These are phyloP conservation scores for Limtongozyma cylindracea DNA, from an alignment of 805 yeast genomes.

Conservation along the genomic window DNA sequence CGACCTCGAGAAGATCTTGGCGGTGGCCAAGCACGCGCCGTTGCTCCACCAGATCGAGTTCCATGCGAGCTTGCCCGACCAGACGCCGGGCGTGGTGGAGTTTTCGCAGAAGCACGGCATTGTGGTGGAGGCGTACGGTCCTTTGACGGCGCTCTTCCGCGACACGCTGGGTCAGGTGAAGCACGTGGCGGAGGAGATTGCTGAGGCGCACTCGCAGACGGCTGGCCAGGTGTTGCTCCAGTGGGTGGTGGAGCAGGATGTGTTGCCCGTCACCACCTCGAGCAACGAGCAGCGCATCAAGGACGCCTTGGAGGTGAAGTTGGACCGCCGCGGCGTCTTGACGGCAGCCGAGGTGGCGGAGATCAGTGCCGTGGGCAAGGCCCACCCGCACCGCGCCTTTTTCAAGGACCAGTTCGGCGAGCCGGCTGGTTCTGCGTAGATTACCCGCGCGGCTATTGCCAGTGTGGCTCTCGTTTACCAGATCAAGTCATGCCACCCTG, in stretches of 20 bases:
- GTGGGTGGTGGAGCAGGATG: conserved; percentile 43
- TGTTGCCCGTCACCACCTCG: conserved; percentile 56
- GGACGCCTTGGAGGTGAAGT: conserved; percentile 17
- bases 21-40: conserved; percentile 16
- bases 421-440: too few relatives aligned
- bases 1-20: conserved; percentile 19
- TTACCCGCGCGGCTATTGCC: too few relatives aligned
- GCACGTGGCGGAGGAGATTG: too few relatives aligned
- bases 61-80: conserved; percentile 40
- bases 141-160: conserved; percentile 31
- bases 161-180: too few relatives aligned
- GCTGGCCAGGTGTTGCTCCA: conserved; percentile 40
- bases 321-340: conserved; percentile 3
- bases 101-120: conserved; percentile 17
- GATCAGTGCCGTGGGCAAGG: too few relatives aligned
- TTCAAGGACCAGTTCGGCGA: too few relatives aligned
- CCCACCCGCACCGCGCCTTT: too few relatives aligned
- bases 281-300: conserved; percentile 26
- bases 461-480: too few relatives aligned
- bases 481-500: too few relatives aligned
- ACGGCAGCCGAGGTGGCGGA: too few relatives aligned
- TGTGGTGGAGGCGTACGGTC: conserved; percentile 25
- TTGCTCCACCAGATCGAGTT: conserved; percentile 45
- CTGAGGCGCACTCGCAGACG: conserved; percentile 17
- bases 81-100: conserved; percentile 28